Percentiles rank a stretch among this genome's conserved stretches.
Evolutionary conservation across 1,139 yeast genomes (phyloP).

Genomic region (Pichia sp.): DNA sequence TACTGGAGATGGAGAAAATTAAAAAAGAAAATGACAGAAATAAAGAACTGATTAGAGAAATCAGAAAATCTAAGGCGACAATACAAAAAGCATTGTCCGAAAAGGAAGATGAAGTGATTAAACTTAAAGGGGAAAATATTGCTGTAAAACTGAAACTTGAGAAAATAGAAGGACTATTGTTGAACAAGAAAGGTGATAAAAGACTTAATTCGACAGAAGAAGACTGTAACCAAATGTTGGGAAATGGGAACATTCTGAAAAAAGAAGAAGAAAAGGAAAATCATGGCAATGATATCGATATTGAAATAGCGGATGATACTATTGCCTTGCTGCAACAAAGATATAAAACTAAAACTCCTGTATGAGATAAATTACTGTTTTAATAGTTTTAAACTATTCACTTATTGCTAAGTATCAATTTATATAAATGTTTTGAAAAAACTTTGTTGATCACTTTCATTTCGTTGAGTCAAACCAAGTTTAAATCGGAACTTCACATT

Average conservation of each 20-base stretch:
- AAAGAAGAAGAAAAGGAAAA: conserved; percentile 1
- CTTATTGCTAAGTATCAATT: too few species aligned
- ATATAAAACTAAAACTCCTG: conserved; percentile 4
- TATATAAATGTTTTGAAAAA: too few species aligned
- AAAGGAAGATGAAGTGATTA: conserved; percentile 14
- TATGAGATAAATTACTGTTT: too few species aligned
- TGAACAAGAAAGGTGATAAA: background rate
- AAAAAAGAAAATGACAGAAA: conserved; percentile 5
- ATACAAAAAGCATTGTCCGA: conserved; percentile 4
- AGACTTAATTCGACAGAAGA: too few species aligned
- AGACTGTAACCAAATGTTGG: background rate
- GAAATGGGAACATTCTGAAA: conserved; percentile 2
- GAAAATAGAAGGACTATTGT: conserved; percentile 12
- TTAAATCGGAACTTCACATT: too few species aligned
- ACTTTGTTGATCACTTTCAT: too few species aligned
- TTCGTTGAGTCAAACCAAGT: too few species aligned
- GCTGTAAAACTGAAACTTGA: conserved; percentile 17
- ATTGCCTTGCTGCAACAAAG: conserved; percentile 8
- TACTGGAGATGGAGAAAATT: background rate
- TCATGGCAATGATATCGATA: background rate
- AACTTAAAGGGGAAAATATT: conserved; percentile 15
- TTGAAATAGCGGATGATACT: conserved; percentile 8
- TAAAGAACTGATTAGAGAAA: conserved; percentile 2
- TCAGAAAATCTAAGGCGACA: conserved; percentile 1
- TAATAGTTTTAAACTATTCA: too few species aligned